phyloP scores from a whole-genome alignment of 2,329 filamentous ascomycete genomes.

The Bipolaris victoriae region DNA sequence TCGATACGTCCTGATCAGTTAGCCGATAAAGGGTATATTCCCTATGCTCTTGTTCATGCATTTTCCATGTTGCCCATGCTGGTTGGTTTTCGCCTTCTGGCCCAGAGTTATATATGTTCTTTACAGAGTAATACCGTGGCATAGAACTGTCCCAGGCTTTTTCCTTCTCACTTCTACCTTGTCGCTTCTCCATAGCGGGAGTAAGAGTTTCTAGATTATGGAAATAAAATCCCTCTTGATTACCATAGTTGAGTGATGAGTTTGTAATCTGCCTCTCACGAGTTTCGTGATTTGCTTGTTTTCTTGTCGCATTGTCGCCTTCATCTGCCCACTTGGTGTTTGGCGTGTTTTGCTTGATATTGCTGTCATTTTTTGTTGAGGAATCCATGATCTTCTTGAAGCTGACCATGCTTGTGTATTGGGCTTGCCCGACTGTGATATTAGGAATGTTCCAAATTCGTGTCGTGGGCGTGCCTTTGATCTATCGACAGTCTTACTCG shows the following conservation, averaged over 20 bases:
- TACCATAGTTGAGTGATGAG: not conserved
- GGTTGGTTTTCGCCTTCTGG: conserved; percentile 38
- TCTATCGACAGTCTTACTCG: too few species aligned
- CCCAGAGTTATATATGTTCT: conserved; percentile 29
- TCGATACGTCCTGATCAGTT: not conserved
- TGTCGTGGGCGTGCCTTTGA: too few species aligned
- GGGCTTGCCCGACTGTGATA: not conserved
- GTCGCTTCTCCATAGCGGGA: not conserved
- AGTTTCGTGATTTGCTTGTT: not conserved
- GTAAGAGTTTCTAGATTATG: too few species aligned
- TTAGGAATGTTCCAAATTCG: not conserved
- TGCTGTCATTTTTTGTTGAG: conserved; percentile 11
- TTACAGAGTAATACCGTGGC: conserved; percentile 15
- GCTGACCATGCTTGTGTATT: conserved; percentile 1
- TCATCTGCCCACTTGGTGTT: conserved; percentile 11
- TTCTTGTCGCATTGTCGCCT: not conserved
- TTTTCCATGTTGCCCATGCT: conserved; percentile 29
- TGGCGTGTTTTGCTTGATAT: conserved; percentile 10
- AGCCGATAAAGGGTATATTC: not conserved
- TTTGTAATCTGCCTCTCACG: not conserved
- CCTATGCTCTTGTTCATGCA: conserved; percentile 19
- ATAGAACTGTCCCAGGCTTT: not conserved
- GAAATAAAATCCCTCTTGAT: not conserved
- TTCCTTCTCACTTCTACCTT: not conserved
- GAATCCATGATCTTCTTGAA: conserved; percentile 9